Conservation (phyloP, 164 flowering plant species). For the Taxillus chinensis region DNA sequence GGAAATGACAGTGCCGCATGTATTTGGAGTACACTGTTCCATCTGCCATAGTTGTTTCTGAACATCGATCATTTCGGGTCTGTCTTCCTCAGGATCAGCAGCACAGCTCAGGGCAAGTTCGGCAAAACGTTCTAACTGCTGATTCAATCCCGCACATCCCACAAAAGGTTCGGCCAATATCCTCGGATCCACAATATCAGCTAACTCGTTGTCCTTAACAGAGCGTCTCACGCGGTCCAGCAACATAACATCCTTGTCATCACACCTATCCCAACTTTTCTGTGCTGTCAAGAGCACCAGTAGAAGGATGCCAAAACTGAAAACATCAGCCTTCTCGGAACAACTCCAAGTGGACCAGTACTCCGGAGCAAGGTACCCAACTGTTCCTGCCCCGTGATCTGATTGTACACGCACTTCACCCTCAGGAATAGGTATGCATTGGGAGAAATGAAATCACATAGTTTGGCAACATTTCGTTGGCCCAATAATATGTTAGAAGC, state of each 20-base stretch:
- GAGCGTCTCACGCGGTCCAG: not conserved
- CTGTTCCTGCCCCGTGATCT: not conserved
- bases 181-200: not conserved
- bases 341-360: not conserved
- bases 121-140: not conserved
- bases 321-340: not conserved
- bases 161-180: not conserved
- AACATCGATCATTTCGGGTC: not conserved
- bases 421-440: not conserved
- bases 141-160: not conserved
- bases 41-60: not conserved
- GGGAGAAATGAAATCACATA: not conserved
- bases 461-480: not conserved
- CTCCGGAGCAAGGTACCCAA: not conserved
- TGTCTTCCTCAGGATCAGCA: not conserved
- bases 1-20: too few species aligned
- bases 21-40: not conserved
- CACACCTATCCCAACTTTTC: not conserved
- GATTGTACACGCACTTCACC: not conserved
- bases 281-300: not conserved
- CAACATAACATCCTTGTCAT: not conserved
- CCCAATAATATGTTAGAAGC: not conserved
- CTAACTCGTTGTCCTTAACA: not conserved
- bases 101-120: not conserved
- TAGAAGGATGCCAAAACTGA: not conserved